Percentiles rank a stretch among this genome's conserved stretches.
phyloP scores from a whole-genome alignment of 495 filamentous ascomycete genomes.

The Thermochaetoides thermophila region DNA sequence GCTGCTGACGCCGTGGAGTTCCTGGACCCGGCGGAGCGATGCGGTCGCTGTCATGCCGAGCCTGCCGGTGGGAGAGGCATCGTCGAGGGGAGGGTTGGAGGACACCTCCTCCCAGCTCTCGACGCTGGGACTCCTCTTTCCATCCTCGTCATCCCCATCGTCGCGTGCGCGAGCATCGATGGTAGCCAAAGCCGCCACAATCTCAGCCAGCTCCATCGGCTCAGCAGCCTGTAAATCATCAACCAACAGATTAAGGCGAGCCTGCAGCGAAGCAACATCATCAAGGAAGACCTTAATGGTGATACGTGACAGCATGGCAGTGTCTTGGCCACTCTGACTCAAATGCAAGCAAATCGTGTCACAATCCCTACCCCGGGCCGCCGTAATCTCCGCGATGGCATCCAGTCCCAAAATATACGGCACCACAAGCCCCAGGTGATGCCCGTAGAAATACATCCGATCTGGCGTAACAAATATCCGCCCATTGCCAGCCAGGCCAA shows the following conservation, averaged over 20 bases:
- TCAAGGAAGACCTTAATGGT: slow-evolving; percentile 89
- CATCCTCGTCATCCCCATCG: slow-evolving; percentile 7
- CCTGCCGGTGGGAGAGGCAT: slow-evolving; percentile 31
- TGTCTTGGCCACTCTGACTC: slow-evolving; percentile 42
- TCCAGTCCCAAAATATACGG: slow-evolving; percentile 59
- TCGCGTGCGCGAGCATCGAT: slow-evolving; percentile 52
- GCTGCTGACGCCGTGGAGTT: slow-evolving; percentile 19
- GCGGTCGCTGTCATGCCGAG: slow-evolving; percentile 37
- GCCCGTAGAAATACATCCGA: slow-evolving; percentile 88
- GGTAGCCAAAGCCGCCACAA: slow-evolving; percentile 30
- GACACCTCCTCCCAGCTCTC: slow-evolving; percentile 92
- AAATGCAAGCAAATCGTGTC: slow-evolving; percentile 88
- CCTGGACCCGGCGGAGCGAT: too few relatives aligned
- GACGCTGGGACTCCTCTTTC: slow-evolving; percentile 48
- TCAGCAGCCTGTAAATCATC: slow-evolving; percentile 55
- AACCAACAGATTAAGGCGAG: slow-evolving; percentile 69
- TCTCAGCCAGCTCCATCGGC: slow-evolving; percentile 36
- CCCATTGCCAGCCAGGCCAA: slow-evolving; percentile 41
- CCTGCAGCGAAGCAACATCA: slow-evolving; percentile 65
- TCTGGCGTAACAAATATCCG: slow-evolving; percentile 75
- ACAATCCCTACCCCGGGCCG: slow-evolving; percentile 75
- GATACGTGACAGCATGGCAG: slow-evolving; percentile 53
- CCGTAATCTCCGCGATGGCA: slow-evolving; percentile 75
- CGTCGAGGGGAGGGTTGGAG: slow-evolving; percentile 46
- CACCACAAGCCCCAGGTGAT: slow-evolving; percentile 82